Evolutionary conservation across 2,329 filamentous ascomycete species (phyloP).

Genomic region (Chrysosporium keratinophilum): DNA sequence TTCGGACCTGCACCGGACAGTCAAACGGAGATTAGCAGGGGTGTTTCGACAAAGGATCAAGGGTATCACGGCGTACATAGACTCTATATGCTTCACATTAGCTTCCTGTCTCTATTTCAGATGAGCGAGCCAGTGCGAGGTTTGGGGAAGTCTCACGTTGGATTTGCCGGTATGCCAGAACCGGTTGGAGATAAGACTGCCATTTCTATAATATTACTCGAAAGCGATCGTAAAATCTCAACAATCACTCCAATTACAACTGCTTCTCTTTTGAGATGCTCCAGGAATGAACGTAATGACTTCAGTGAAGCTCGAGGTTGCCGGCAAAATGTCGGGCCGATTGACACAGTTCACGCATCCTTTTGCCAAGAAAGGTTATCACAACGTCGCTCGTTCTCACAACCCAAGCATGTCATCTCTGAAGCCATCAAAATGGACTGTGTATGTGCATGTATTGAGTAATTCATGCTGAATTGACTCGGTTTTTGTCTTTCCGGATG

Average conservation of each 20-base stretch:
- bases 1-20: conserved; percentile 46
- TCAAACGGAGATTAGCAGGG: neutral
- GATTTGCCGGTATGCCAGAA: conserved; percentile 28
- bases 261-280: neutral
- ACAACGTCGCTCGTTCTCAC: too few species aligned
- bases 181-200: conserved; percentile 25
- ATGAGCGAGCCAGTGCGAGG: neutral
- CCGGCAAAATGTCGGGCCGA: conserved; percentile 1
- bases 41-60: neutral
- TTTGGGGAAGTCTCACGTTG: conserved; percentile 26
- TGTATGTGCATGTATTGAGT: too few species aligned
- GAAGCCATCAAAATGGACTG: too few species aligned
- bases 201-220: conserved; percentile 20
- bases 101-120: neutral
- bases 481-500: too few species aligned
- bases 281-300: neutral
- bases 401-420: too few species aligned
- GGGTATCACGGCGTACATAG: conserved; percentile 27
- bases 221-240: neutral
- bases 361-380: conserved; percentile 14
- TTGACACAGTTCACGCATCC: neutral
- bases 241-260: neutral
- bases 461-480: too few species aligned
- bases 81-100: conserved; percentile 24
- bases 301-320: neutral